Conservation (phyloP, 2,329 filamentous ascomycete genomes). For the Fusarium sp. region DNA sequence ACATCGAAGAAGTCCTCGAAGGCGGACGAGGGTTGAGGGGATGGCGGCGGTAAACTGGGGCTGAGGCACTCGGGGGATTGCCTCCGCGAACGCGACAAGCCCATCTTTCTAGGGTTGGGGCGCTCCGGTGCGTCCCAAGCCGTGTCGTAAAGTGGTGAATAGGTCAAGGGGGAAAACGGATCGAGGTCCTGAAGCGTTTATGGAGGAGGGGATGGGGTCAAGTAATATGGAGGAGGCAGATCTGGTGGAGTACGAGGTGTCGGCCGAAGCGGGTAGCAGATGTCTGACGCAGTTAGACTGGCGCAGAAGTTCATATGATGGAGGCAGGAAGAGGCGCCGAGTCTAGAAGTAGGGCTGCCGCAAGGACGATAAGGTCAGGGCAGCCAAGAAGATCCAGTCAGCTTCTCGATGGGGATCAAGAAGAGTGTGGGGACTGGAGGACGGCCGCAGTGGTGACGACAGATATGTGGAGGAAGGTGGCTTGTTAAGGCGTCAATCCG, state of each 20-base stretch:
- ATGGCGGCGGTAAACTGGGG: slow-evolving; percentile 60
- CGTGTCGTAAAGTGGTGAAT: slow-evolving; percentile 28
- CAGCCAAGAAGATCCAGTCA: slow-evolving; percentile 24
- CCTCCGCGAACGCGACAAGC: slow-evolving; percentile 62
- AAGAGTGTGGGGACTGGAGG: slow-evolving; percentile 12
- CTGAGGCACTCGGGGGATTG: slow-evolving; percentile 62
- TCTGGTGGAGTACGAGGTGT: slow-evolving; percentile 32
- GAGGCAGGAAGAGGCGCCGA: slow-evolving; percentile 42
- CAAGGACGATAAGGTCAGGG: slow-evolving; percentile 33
- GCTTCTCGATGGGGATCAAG: slow-evolving; percentile 17
- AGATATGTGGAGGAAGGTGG: slow-evolving; percentile 34
- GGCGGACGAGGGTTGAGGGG: slow-evolving; percentile 62
- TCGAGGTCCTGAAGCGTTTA: slow-evolving; percentile 26
- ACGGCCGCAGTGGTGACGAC: slow-evolving; percentile 26
- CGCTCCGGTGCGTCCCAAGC: slow-evolving; percentile 41
- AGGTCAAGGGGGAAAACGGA: slow-evolving; percentile 21
- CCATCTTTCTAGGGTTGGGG: slow-evolving; percentile 57
- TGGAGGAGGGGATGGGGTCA: slow-evolving; percentile 39
- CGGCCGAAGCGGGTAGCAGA: slow-evolving; percentile 36
- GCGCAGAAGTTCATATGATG: slow-evolving; percentile 42
- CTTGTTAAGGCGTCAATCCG: slow-evolving; percentile 36
- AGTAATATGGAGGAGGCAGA: slow-evolving; percentile 41
- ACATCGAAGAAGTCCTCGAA: slow-evolving; percentile 64
- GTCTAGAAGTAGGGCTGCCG: slow-evolving; percentile 47
- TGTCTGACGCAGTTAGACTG: slow-evolving; percentile 40